phyloP scores from a whole-genome alignment of 2,329 filamentous ascomycete species.

The Calonectria leucothoes region DNA sequence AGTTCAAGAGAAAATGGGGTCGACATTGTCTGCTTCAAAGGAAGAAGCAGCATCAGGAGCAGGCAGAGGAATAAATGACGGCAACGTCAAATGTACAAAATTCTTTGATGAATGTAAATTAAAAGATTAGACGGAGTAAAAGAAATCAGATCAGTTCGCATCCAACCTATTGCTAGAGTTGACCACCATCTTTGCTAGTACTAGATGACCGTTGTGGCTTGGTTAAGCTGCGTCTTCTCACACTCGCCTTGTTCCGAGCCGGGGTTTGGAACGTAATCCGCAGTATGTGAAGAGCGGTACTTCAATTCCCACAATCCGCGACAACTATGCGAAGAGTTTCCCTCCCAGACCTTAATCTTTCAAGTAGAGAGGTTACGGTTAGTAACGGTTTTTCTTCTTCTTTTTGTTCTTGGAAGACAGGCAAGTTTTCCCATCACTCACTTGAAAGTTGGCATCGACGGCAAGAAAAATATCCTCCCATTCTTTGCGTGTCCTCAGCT shows the following conservation, averaged over 20 bases:
- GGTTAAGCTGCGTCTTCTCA: too few species aligned
- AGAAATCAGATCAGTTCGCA: not conserved
- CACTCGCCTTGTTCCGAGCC: not conserved
- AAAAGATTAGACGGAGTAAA: not conserved
- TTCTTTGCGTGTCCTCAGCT: slow-evolving; percentile 26
- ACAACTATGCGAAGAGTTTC: slow-evolving; percentile 31
- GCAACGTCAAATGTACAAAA: not conserved
- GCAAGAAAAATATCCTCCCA: slow-evolving; percentile 23
- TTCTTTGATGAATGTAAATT: not conserved
- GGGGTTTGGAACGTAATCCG: not conserved
- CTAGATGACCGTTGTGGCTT: too few species aligned
- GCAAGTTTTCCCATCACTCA: not conserved
- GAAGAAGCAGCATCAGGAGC: slow-evolving; percentile 44
- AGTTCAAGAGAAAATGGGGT: slow-evolving; percentile 83
- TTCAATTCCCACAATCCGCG: slow-evolving; percentile 30
- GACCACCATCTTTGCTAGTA: too few species aligned
- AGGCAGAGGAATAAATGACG: not conserved
- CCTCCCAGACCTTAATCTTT: slow-evolving; percentile 2
- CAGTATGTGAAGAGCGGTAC: not conserved
- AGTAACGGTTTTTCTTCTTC: not conserved
- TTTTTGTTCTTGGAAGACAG: too few species aligned
- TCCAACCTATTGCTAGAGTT: not conserved
- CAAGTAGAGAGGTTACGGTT: not conserved
- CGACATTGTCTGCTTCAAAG: slow-evolving; percentile 85
- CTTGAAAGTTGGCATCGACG: slow-evolving; percentile 13